Evolutionary conservation across 2,329 filamentous ascomycete genomes (phyloP), one percentile per base, ranked within the genome.

Genomic region (Dactylellina parvicollis): DNA sequence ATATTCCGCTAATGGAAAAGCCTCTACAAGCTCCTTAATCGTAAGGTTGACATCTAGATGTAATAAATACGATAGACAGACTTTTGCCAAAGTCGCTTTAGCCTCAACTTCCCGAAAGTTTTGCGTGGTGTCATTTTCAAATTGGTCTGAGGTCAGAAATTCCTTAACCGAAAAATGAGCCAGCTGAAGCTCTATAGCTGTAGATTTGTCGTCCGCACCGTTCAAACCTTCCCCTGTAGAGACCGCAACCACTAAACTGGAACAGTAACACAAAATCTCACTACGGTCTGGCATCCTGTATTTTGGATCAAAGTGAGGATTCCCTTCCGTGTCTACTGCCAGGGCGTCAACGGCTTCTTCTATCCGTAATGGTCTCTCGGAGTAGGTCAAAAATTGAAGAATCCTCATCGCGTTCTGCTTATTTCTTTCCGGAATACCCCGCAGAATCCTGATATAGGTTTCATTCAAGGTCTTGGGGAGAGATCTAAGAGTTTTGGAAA

Each of bases 121-220:
- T 5, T 74, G 44, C 16, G 1, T 10, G 14, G 49, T 20, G 14
- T n/a, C 14, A 7, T 2, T 12, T 2, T 40, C 28, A 34, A 78
- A 24, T 24, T 73, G 75, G 14, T 65, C 16, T 30, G 79, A 80
- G 16, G 49, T 57, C 5, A 80, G 71, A 55, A 78, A 80, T 30
- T 80, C 78, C 62, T 78, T 79, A 18, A 79, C 77, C 9, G 78
- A 79, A 16, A 77, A 78, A 76, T 81, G 79, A 5, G 79, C 78
- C 4, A 80, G 72, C 30, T 66, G 77, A 50, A 78, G 71, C 26
- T 65, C 60, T n/a, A n/a, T n/a, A n/a, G n/a, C n/a, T 1, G 9
- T 50, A 2, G 38, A 12, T 10, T 4, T 65, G 38, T 22, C 16
- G 8, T 38, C 18, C 16, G 12, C n/a, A 36, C 28, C 16, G 26